Percentiles rank a stretch among this genome's conserved stretches.
Evolutionary conservation across 2,329 filamentous ascomycete species (phyloP).

Genomic region (Penicillium sp.): DNA sequence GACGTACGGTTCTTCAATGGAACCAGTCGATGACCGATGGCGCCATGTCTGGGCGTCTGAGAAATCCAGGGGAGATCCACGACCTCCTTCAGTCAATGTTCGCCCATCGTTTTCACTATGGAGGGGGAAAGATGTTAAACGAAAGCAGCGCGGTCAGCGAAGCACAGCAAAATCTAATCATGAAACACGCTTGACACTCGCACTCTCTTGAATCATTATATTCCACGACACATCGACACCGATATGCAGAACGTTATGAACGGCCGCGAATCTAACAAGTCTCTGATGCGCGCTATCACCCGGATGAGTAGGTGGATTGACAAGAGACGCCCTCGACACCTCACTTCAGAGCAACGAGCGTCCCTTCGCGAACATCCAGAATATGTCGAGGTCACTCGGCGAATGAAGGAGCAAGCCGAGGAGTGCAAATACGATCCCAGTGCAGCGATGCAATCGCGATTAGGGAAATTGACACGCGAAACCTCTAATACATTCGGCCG

Average conservation of each 20-base stretch:
- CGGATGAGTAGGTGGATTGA: constrained; percentile 16
- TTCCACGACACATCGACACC: constrained; percentile 12
- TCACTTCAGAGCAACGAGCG: neutral
- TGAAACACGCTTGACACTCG: constrained; percentile 20
- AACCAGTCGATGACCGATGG: constrained; percentile 3
- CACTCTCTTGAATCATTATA: constrained; percentile 25
- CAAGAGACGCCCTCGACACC: constrained; percentile 6
- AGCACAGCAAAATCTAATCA: constrained; percentile 34
- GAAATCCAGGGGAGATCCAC: constrained; percentile 12
- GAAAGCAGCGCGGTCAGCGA: constrained; percentile 24
- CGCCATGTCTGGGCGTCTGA: constrained; percentile 7
- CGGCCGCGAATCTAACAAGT: constrained; percentile 7
- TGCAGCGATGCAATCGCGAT: neutral
- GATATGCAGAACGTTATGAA: constrained; percentile 17
- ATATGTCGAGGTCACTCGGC: constrained; percentile 8
- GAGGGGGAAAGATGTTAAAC: constrained; percentile 13
- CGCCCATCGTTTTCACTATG: constrained; percentile 5
- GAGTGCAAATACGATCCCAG: neutral
- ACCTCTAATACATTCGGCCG: constrained; percentile 9
- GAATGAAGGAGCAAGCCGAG: constrained; percentile 5
- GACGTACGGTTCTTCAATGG: constrained; percentile 1
- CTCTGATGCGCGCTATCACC: constrained; percentile 10
- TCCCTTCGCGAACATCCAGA: constrained; percentile 9
- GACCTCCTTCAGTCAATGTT: constrained; percentile 10
- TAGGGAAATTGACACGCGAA: constrained; percentile 6